Evolutionary conservation across 768 basidiomycete genomes (phyloP), one percentile per base, ranked within the genome.

Genomic region (Russula brevipes): DNA sequence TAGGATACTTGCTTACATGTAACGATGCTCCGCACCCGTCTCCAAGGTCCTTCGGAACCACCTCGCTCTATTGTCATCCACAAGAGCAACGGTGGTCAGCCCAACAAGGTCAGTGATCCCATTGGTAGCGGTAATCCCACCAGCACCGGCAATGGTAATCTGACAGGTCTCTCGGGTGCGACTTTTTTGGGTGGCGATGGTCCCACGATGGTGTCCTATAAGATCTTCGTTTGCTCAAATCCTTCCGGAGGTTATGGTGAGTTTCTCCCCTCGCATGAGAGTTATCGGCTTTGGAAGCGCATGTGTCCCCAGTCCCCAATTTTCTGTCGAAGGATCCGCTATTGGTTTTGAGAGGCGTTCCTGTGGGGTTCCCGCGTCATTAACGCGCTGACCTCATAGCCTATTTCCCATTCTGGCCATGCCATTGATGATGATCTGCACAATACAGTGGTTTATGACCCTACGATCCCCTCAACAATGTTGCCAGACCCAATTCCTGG

Each of bases 401-500:
- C 57, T 46, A 49, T 55, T 24, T 53, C 17, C 9, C 35, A 14
- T 54, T 14, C 14, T 39, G 44, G n/a, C 31, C n/a, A 24, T 36
- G 24, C 24, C 9, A 11, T 17, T 64, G 47, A 49, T 42, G 2
- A 55, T 54, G 30, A 39, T 39, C 31, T 61, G 54, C 45, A 8
- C 39, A 19, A 11, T 63, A 36, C 61, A 88, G 87, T 86, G 88
- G 78, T 82, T 50, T 77, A 76, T 75, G 85, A 91, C 73, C 86
- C 87, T 30, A 83, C 49, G 77, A 89, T 70, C 89, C 92, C 9
- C 91, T 85, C 78, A 88, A 86, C 74, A 85, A 88, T 71, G 77
- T 81, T 58, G 93, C 93, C 12, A 81, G 77, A 58, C 82, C 89
- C 5, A 91, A 94, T 68, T 84, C 82, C 2, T 95, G 88, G 85